Base-by-base conservation (phyloP, 192 early-diverging fungal species). In the Paraglomus occultum region DNA sequence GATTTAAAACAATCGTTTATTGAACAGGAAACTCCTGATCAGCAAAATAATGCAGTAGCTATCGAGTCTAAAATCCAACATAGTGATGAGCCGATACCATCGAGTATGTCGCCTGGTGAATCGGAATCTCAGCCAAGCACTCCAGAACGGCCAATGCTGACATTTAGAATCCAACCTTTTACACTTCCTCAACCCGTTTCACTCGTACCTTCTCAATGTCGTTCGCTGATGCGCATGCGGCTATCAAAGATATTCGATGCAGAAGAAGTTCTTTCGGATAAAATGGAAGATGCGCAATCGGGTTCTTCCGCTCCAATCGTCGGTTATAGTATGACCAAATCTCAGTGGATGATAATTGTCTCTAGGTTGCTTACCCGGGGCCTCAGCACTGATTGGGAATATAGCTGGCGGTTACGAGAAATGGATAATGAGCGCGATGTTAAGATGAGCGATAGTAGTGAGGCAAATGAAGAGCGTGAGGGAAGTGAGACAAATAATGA, bases 81-180 rank as follows among this genome's bases (percentile, higher is more conserved):
- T 31, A 3, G 31, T 31, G 31, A 31, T 31, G 31, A 31, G 31
- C 3, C 31, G 31, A 31, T 31, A 31, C 3, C 31, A 31, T 31
- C 3, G 31, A 3, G 31, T 31, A 31, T 31, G 31, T 31, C 31
- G 31, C 31, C 31, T 31, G 31, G 3, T 31, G 42, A 6, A 64
- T 18, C 62, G 8, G 12, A 31, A n/a, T 22, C n/a, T 7, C 20
- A 17, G 12, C 20, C 63, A 17, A 43, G 15, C n/a, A n/a, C 60
- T 1, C 58, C 72, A 44, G 77, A 76, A 55, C 66, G 77, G 7
- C 74, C 71, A 0, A 57, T 42, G 8, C 76, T 73, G 51, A 57
- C 79, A 8, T 73, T 81, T 7, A 81, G 70, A 20, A 79, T 78
- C 70, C 72, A 81, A 51, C 79, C 79, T 10, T 80, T 73, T 67